These are phyloP conservation scores for Protea cynaroides DNA, from an alignment of 164 flowering plant species.

Conservation along the genomic window DNA sequence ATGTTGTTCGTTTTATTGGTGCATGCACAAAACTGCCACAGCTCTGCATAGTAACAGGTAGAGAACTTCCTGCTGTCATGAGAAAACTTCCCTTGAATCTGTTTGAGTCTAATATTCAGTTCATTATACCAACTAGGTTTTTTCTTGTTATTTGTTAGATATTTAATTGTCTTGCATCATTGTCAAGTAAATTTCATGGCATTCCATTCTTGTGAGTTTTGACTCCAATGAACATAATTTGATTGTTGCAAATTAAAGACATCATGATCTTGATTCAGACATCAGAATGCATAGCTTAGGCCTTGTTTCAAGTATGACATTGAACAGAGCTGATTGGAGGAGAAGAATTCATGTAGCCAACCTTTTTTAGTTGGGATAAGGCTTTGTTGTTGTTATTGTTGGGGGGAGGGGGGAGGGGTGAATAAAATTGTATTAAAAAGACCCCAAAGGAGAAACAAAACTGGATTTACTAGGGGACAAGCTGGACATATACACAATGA, in stretches of 20 bases:
- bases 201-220: background rate
- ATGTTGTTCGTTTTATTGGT: conserved; percentile 88
- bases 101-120: background rate
- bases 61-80: background rate
- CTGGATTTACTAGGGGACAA: no score
- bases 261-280: background rate
- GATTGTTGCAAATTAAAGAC: background rate
- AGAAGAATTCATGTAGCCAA: no score
- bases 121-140: background rate
- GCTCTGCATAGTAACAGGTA: conserved; percentile 90
- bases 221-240: background rate
- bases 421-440: no score
- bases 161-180: background rate
- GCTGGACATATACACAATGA: no score
- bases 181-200: background rate
- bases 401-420: no score
- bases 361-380: background rate
- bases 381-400: no score
- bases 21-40: conserved; percentile 75
- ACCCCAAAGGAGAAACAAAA: no score
- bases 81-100: background rate
- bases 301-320: background rate
- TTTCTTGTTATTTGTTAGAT: background rate
- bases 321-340: no score
- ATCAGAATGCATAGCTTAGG: background rate